Evolutionary conservation across 768 basidiomycete species (phyloP).

Genomic region (Russula abietina): DNA sequence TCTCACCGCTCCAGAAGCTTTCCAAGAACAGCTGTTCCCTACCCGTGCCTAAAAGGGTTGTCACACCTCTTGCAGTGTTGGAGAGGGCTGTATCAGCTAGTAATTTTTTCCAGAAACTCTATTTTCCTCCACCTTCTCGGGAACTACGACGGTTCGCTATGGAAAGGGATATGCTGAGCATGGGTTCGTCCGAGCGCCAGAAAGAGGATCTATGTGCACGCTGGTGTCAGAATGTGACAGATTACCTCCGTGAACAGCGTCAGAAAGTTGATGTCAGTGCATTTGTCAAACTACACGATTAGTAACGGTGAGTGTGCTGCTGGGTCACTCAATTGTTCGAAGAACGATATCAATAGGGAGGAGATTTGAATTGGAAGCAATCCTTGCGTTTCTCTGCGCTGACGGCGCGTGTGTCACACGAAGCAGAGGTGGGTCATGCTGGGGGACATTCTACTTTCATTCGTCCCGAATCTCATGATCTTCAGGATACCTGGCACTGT

Average conservation of each 20-base stretch:
- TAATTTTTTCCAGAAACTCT: conserved; percentile 91
- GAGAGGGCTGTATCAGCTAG: conserved; percentile 90
- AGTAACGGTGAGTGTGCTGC: conserved; percentile 63
- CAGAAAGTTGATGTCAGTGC: conserved; percentile 77
- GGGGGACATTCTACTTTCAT: conserved; percentile 42
- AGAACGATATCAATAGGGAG: conserved; percentile 88
- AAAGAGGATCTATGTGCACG: conserved; percentile 66
- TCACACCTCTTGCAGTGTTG: conserved; percentile 81
- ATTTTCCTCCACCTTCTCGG: conserved; percentile 77
- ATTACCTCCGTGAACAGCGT: conserved; percentile 79
- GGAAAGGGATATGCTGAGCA: conserved; percentile 77
- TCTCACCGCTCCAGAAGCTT: conserved; percentile 43
- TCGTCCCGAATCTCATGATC: conserved; percentile 75
- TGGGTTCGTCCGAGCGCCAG: conserved; percentile 63
- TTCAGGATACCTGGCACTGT: conserved; percentile 91
- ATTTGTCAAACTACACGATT: conserved; percentile 86
- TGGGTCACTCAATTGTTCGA: conserved; percentile 26
- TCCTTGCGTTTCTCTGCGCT: conserved; percentile 80
- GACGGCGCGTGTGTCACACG: conserved; percentile 73
- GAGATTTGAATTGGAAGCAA: conserved; percentile 94
- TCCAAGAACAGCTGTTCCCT: conserved; percentile 28
- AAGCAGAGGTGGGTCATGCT: conserved; percentile 59
- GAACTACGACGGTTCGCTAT: conserved; percentile 81
- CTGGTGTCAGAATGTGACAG: conserved; percentile 85
- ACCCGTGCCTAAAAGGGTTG: conserved; percentile 45